Base-by-base conservation (phyloP, 108 stramenopile genomes). In the Phaeodactylum tricornutum region DNA sequence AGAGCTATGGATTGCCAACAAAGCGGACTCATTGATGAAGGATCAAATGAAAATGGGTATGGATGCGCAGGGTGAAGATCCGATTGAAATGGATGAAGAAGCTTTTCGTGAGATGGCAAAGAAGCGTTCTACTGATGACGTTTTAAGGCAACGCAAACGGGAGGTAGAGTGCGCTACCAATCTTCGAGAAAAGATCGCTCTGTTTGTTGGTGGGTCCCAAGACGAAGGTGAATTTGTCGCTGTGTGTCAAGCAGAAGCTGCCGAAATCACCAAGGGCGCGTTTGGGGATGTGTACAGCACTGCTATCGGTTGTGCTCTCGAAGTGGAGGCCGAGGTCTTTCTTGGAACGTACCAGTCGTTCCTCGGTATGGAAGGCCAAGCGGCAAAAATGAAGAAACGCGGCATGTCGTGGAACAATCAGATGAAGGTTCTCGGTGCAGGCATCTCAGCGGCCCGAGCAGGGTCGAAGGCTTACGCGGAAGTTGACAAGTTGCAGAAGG, bases 1-100 rank as follows among this genome's bases (percentile, higher is more conserved):
- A 17, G 86, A 89, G 53, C 58, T 90, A 26, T 87, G 84, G 83
- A 80, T 90, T 42, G 87, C 92, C 12, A 64, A 70, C 28, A 75
- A 74, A 39, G 81, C 81, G 4, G 90, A 84, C 47, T 71, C 66
- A 11, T 55, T 84, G 47, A 64, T 92, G 57, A 87, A 82, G 57
- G 84, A 87, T 64, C 66, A 58, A 7, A 59, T 57, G 58, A 55
- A 54, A 63, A 35, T 25, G 38, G n/a, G 35, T 50, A 62, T 65
- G 44, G 68, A 68, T 16, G n/a, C n/a, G n/a, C 35, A 52, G 16
- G 3, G 20, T 11, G 48, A 52, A 6, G 25, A 50, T 16, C 17
- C 41, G 34, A 26, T 32, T 5, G 25, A 54, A 17, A 6, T 35
- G 27, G 43, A 43, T n/a, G 42, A 33, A 23, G 53, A 54, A n/a